Evolutionary conservation across 2,329 filamentous ascomycete genomes (phyloP).

Genomic region (Fusarium sp.): DNA sequence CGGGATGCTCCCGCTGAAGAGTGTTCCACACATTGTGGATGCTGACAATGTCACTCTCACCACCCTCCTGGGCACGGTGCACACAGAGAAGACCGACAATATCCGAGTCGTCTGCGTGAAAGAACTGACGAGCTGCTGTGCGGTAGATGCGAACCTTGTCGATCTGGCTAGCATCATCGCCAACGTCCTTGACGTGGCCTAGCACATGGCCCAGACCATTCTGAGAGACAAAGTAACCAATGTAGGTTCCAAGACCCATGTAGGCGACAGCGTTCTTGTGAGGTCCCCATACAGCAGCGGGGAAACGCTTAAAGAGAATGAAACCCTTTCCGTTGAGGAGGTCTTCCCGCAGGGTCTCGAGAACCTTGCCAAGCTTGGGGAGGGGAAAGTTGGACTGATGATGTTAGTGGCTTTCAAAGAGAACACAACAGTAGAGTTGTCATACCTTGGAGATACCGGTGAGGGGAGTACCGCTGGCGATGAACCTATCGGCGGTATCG

Average conservation of each 20-base stretch:
- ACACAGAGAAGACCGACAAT: slow-evolving; percentile 87
- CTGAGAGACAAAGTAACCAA: slow-evolving; percentile 89
- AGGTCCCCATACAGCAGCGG: slow-evolving; percentile 78
- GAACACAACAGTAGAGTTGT: neutral
- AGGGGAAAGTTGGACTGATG: slow-evolving; percentile 56
- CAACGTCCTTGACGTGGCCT: slow-evolving; percentile 89
- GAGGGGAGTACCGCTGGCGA: slow-evolving; percentile 71
- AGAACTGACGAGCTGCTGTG: slow-evolving; percentile 71
- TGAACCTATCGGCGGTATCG: slow-evolving; percentile 74
- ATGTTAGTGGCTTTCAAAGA: slow-evolving; percentile 6
- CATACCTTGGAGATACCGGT: slow-evolving; percentile 69
- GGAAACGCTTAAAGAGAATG: slow-evolving; percentile 88
- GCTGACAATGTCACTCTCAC: slow-evolving; percentile 84
- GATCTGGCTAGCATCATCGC: slow-evolving; percentile 82
- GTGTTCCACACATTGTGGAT: slow-evolving; percentile 85
- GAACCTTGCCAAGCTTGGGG: slow-evolving; percentile 50
- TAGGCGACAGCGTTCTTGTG: slow-evolving; percentile 88
- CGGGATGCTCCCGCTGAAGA: slow-evolving; percentile 78
- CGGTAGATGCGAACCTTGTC: slow-evolving; percentile 91
- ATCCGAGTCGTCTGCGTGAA: slow-evolving; percentile 82
- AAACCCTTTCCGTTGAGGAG: slow-evolving; percentile 86
- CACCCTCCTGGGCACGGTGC: slow-evolving; percentile 80
- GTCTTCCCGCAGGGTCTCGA: slow-evolving; percentile 52
- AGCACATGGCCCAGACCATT: slow-evolving; percentile 88
- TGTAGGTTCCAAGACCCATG: slow-evolving; percentile 86